These are phyloP conservation scores for Friedmanniomyces simplex DNA, from an alignment of 495 filamentous ascomycete species.

Conservation along the genomic window DNA sequence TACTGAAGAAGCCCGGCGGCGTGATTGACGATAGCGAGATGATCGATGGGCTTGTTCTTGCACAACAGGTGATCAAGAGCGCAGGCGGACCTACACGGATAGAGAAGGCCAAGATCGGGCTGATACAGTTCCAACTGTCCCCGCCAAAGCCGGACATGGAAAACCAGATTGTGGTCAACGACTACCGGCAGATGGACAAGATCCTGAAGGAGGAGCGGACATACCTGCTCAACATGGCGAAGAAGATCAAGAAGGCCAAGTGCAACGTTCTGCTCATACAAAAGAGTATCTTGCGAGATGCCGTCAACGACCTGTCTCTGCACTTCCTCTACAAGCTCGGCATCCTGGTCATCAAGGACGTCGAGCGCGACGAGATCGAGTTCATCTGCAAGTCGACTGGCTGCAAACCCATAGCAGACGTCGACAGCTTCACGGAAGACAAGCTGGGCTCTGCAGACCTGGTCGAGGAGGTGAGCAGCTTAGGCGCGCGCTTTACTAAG, in stretches of 20 bases:
- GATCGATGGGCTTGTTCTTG: constrained; percentile 86
- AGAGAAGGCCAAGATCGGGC: constrained; percentile 92
- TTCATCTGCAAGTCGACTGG: constrained; percentile 95
- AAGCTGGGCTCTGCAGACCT: constrained; percentile 95
- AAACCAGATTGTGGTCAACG: constrained; percentile 96
- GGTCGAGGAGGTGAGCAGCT: constrained; percentile 80
- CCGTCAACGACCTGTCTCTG: constrained; percentile 90
- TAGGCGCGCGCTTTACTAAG: constrained; percentile 85
- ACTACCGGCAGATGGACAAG: constrained; percentile 99
- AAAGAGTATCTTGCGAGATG: constrained; percentile 94
- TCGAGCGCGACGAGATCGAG: constrained; percentile 96
- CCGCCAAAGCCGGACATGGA: constrained; percentile 99
- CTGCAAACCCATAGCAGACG: constrained; percentile 97
- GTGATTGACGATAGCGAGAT: constrained; percentile 98
- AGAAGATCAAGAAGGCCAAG: constrained; percentile 99
- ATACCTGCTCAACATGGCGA: constrained; percentile 95
- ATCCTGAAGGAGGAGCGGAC: constrained; percentile 98
- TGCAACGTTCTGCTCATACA: constrained; percentile 98
- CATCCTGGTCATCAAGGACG: constrained; percentile 91
- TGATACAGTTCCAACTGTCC: constrained; percentile 97
- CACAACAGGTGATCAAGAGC: constrained; percentile 86
- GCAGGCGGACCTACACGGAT: constrained; percentile 84
- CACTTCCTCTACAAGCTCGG: constrained; percentile 97
- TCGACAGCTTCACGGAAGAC: constrained; percentile 97
- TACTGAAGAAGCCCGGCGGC: constrained; percentile 95